Evolutionary conservation across 83 land plant species (phyloP), one percentile per base, ranked within the genome.

Genomic region (Diphasiastrum complanatum): DNA sequence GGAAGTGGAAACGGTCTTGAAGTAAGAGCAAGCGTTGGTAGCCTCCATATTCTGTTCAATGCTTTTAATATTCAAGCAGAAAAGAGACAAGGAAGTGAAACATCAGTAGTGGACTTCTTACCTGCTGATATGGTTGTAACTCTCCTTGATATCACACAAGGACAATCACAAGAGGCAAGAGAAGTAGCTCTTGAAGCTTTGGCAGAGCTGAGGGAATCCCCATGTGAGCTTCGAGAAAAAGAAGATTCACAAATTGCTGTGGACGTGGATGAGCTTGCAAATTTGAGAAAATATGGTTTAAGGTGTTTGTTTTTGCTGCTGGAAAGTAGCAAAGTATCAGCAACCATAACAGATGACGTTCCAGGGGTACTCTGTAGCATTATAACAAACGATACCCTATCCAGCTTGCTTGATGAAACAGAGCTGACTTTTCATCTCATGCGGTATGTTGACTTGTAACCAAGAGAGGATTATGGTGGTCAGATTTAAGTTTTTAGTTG

Each of bases 1-100:
- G 63, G 51, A 32, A 67, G 67, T 47, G 53, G 57, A 14, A 37
- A 59, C 12, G 27, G 19, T 0, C 43, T 56, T 26, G 65, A 55
- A 67, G 12, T 55, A 29, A 32, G 62, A 46, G 70, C 70, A 31
- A 48, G 67, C 14, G 24, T 59, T 56, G 70, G 70, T 10, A 63
- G 70, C 46, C 27, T 67, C 14, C 41, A 58, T 19, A 63, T 57
- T 45, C 22, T 67, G 20, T 46, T 25, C 33, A 18, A 26, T 3
- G 6, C 59, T 28, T n/a, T n/a, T n/a, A n/a, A n/a, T n/a, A n/a
- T n/a, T n/a, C n/a, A n/a, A n/a, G n/a, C n/a, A n/a, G n/a, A n/a
- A n/a, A n/a, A n/a, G n/a, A n/a, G n/a, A n/a, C n/a, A n/a, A n/a
- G n/a, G 38, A 8, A 1, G 8, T 8, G 36, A 67, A 67, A 59